Conservation (phyloP, 495 filamentous ascomycete genomes). For the Lophium mytilinum region DNA sequence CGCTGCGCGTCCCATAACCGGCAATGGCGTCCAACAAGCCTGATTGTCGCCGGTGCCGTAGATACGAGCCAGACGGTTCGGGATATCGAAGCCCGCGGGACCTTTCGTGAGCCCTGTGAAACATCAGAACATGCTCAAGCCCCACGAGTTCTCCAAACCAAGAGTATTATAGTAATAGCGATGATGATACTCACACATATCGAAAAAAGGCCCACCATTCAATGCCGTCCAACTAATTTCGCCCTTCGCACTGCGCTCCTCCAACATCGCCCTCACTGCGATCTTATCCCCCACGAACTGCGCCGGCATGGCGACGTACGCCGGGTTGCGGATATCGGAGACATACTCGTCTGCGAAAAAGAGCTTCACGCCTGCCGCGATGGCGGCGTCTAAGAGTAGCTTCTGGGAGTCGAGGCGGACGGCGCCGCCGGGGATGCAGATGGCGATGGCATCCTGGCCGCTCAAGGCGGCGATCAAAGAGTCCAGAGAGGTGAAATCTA, state of each 20-base stretch:
- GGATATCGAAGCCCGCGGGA: constrained; percentile 21
- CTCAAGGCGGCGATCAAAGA: constrained; percentile 12
- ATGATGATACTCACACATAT: constrained; percentile 17
- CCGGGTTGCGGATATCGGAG: no score
- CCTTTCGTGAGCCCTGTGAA: constrained; percentile 23
- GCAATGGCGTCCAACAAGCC: constrained; percentile 20
- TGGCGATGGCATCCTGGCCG: constrained; percentile 15
- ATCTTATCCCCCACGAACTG: constrained; percentile 12
- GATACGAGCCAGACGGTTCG: constrained; percentile 6
- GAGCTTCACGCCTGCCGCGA: constrained; percentile 23
- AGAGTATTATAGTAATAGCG: background rate
- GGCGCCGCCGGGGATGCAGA: constrained; percentile 12
- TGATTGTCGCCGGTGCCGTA: constrained; percentile 20
- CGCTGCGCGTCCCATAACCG: constrained; percentile 7
- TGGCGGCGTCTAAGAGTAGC: constrained; percentile 19
- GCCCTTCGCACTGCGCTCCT: constrained; percentile 4
- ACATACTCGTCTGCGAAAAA: constrained; percentile 25
- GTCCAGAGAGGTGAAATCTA: constrained; percentile 15
- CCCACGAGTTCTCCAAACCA: background rate
- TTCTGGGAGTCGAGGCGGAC: constrained; percentile 10
- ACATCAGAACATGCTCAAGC: background rate
- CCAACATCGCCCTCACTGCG: constrained; percentile 9
- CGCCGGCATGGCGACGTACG: constrained; percentile 3
- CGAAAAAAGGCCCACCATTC: constrained; percentile 25
- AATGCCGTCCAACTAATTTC: constrained; percentile 14